Conservation (phyloP, 495 filamentous ascomycete species). For the Massariosphaeria phaeospora region DNA sequence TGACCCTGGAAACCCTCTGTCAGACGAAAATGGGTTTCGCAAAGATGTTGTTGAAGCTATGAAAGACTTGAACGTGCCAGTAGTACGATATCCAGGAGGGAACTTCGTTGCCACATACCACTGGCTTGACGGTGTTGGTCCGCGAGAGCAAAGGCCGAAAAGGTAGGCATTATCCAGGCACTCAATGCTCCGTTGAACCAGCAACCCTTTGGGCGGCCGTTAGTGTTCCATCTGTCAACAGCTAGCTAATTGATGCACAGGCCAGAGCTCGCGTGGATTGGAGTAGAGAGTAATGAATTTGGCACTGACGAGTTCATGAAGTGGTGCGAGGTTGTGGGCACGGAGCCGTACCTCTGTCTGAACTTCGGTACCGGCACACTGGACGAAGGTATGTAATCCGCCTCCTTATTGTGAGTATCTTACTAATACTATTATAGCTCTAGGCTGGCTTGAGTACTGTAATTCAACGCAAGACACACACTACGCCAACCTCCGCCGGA, state of each 20-base stretch:
- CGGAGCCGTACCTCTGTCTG: conserved; percentile 68
- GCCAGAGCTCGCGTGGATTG: conserved; percentile 71
- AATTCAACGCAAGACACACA: conserved; percentile 67
- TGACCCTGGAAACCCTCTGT: conserved; percentile 64
- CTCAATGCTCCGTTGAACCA: no score
- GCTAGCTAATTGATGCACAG: conserved; percentile 32
- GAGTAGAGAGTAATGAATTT: conserved; percentile 68
- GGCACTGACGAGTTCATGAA: conserved; percentile 80
- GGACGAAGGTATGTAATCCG: conserved; percentile 55
- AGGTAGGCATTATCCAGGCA: conserved; percentile 36
- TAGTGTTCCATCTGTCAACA: background rate
- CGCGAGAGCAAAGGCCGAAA: conserved; percentile 58
- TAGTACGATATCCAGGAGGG: conserved; percentile 73
- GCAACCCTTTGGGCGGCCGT: no score
- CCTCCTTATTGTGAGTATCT: background rate
- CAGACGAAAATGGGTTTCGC: conserved; percentile 68
- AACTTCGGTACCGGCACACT: conserved; percentile 74
- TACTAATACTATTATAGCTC: conserved; percentile 29
- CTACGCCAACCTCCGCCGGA: conserved; percentile 70
- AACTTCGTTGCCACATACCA: conserved; percentile 81
- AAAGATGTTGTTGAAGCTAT: conserved; percentile 68
- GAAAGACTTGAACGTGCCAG: conserved; percentile 64
- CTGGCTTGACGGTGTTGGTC: conserved; percentile 74
- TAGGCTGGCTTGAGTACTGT: conserved; percentile 80
- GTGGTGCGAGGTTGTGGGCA: conserved; percentile 64